Conservation (phyloP, 108 stramenopile genomes). For the Cyclotella choctawhatcheeana region DNA sequence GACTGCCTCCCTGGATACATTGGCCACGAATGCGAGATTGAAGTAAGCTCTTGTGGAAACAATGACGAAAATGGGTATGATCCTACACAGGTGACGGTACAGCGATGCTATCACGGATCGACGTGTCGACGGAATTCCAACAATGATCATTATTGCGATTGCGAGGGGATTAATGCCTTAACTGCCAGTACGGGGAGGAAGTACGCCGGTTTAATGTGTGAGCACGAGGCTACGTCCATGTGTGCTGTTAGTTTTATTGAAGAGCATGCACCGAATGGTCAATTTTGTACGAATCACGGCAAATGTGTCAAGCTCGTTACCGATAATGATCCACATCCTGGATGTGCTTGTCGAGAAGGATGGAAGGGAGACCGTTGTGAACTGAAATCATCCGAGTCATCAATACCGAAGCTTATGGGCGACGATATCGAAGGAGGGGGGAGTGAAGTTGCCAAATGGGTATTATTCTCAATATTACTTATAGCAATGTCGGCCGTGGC, state of each 20-base stretch:
- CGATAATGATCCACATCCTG: conserved; percentile 24
- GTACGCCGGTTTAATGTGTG: conserved; percentile 26
- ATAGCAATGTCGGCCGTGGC: neutral
- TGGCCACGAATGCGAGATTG: conserved; percentile 43
- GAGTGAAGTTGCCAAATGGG: conserved; percentile 2
- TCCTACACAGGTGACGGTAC: neutral
- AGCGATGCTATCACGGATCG: conserved; percentile 40
- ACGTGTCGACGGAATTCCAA: conserved; percentile 8
- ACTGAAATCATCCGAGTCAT: conserved; percentile 1
- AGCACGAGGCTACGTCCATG: conserved; percentile 27
- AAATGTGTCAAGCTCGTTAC: conserved; percentile 21
- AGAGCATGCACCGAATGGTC: conserved; percentile 23
- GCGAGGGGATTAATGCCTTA: conserved; percentile 13
- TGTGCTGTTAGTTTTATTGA: conserved; percentile 31
- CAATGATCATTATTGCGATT: conserved; percentile 13
- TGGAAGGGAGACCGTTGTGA: conserved; percentile 36
- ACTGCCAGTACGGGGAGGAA: conserved; percentile 7
- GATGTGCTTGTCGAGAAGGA: conserved; percentile 31
- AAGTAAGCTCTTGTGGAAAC: conserved; percentile 25
- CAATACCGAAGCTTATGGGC: neutral
- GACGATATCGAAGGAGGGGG: neutral
- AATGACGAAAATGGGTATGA: conserved; percentile 5
- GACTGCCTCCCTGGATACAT: conserved; percentile 34
- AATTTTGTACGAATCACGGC: conserved; percentile 47
- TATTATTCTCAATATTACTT: conserved; percentile 5